Base-by-base conservation (phyloP, 1,284 basidiomycete species). In the Malassezia vespertilionis region DNA sequence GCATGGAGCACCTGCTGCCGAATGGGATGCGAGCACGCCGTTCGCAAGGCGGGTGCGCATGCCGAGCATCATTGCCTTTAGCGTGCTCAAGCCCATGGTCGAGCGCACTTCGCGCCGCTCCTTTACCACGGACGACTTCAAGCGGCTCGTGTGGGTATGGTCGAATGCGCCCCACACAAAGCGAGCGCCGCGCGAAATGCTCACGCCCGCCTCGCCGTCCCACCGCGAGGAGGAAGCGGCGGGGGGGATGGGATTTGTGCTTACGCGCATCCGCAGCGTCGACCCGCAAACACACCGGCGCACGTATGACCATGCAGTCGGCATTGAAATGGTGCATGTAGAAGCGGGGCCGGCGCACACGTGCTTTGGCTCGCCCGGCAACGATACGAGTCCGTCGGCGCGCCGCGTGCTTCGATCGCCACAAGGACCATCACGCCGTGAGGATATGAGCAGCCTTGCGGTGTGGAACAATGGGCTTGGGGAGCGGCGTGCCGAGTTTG, bases 391-490 rank as follows among this genome's bases (percentile, higher is more conserved):
- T n/a, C 37, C 42, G 6, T 11, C 32, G 28, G n/a, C 21, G 31
- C 28, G 26, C 12, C 26, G 11, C 26, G 23, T 31, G 22, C 20
- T 24, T 0, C 10, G 20, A 11, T 23, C 38, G 31, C 45, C 38
- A 3, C 7, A 2, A 24, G 18, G 31, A 1, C 24, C 28, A 2
- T 15, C 41, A 5, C 20, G 15, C 1, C 36, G 47, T 7, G 47
- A 49, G 9, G 55, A 54, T 9, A 64, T 65, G 65, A 60, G 57
- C 26, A 45, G 64, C 3, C 50, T 67, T 2, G 65, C 65, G 5
- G 41, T 64, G 34, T 69, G 65, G 65, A 66, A 65, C 50, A 61
- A 59, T 22, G 65, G 65, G 1, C 23, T 64, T 21, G 65, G 66
- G 15, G 56, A 52, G 32, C 44, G 65, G 7, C 65, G 64, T 31